Percentiles rank a stretch among this genome's conserved stretches.
Conservation (phyloP, 306 rosid species). For the Quercus robur region DNA sequence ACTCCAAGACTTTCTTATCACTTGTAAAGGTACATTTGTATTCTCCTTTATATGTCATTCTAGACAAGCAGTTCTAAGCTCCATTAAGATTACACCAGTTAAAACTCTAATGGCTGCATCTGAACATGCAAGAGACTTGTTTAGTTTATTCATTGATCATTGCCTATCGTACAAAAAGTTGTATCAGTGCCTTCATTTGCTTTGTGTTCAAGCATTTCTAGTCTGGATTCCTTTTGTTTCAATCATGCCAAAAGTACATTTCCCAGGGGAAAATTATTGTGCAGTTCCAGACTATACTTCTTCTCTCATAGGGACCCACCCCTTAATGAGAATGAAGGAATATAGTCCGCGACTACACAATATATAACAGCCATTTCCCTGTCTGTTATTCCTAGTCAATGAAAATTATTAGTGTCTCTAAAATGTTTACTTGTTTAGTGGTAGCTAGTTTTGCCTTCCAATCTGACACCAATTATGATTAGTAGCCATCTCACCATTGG, state of each 20-base stretch:
- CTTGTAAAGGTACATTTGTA: conserved; percentile 1
- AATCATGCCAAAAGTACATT: too few relatives aligned
- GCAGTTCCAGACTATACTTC: too few relatives aligned
- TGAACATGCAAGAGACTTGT: neutral
- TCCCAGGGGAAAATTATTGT: too few relatives aligned
- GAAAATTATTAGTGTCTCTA: neutral
- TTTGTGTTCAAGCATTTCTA: neutral
- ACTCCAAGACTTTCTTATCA: conserved; percentile 11
- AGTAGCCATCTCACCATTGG: too few relatives aligned
- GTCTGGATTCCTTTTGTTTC: too few relatives aligned
- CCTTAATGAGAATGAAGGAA: too few relatives aligned
- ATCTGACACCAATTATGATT: neutral
- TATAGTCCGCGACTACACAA: too few relatives aligned
- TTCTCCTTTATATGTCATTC: neutral
- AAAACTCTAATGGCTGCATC: neutral
- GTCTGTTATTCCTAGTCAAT: too few relatives aligned
- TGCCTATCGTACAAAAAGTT: neutral
- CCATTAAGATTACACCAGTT: neutral
- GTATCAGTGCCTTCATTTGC: neutral
- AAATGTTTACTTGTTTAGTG: neutral
- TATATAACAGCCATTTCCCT: too few relatives aligned
- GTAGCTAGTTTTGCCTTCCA: neutral
- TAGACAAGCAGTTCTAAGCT: neutral
- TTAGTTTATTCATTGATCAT: neutral
- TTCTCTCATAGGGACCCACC: too few relatives aligned